Conservation (phyloP, 2,329 filamentous ascomycete species). For the Sporothrix brunneoviolacea region DNA sequence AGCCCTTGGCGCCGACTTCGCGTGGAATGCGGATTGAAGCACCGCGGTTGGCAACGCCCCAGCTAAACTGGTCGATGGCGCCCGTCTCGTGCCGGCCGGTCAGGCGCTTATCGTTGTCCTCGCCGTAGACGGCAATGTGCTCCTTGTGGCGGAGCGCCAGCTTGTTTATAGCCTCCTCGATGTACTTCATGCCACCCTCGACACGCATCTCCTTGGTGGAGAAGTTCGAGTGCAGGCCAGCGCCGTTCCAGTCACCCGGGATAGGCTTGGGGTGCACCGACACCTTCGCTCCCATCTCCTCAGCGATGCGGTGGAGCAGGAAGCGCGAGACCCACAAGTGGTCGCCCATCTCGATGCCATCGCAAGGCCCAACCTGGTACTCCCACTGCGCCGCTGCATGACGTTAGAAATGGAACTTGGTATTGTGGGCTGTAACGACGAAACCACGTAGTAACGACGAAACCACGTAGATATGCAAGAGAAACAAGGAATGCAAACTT, state of each 20-base stretch:
- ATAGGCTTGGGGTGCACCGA: constrained; percentile 96
- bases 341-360: constrained; percentile 61
- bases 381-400: constrained; percentile 20
- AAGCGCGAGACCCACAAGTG: constrained; percentile 92
- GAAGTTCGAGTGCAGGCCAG: constrained; percentile 73
- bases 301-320: constrained; percentile 70
- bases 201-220: constrained; percentile 81
- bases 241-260: constrained; percentile 87
- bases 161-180: constrained; percentile 81
- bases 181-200: constrained; percentile 92
- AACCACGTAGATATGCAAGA: not conserved
- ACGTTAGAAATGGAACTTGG: too few species aligned
- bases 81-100: constrained; percentile 94
- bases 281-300: constrained; percentile 95
- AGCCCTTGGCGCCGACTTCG: constrained; percentile 68
- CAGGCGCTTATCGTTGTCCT: constrained; percentile 91
- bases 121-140: constrained; percentile 87
- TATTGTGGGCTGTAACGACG: constrained; percentile 9
- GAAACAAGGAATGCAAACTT: constrained; percentile 6
- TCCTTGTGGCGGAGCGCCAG: constrained; percentile 69
- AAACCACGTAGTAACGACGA: not conserved
- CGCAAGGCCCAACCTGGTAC: constrained; percentile 22
- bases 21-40: constrained; percentile 74
- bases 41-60: constrained; percentile 92
- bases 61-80: constrained; percentile 86